Base-by-base conservation (phyloP, 495 filamentous ascomycete species). In the Aspergillus wentii region DNA sequence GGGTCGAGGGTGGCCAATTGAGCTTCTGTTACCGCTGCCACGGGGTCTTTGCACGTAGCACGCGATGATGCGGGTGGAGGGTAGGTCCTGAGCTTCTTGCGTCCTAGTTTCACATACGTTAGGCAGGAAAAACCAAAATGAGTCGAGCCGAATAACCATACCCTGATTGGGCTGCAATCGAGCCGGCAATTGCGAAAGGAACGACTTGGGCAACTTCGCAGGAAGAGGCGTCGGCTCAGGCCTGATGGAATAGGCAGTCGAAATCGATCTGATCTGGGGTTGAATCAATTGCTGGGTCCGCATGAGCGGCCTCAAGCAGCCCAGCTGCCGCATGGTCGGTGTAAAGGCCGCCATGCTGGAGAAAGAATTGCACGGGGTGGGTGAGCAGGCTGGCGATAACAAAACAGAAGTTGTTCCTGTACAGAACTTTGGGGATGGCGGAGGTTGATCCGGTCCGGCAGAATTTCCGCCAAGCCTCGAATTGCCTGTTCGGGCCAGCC, bases 1-100 rank as follows among this genome's bases (percentile, higher is more conserved):
- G 88, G 88, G 59, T 98, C 92, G 46, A 95, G 85, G 13, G 67
- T 51, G 8, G 68, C 45, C 49, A 94, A 66, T 64, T 95, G 88
- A 8, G 72, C 47, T 21, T 68, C 59, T 41, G 78, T 78, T 48
- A 92, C 64, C 17, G 68, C 54, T 17, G 57, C 62, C 48, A 95
- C 57, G 29, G 85, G 81, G 51, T 85, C 71, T 53, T 71, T 74
- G 58, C 68, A 75, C 28, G 54, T 44, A 22, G 41, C 59, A 39
- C 52, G 59, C 43, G 52, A 40, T 38, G 58, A 74, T 27, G 61
- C 71, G 30, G 67, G 80, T 36, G 71, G 71, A 43, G 67, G 72
- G 61, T 66, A 69, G 59, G 70, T 52, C 54, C 75, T 75, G 47
- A 79, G 63, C 20, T 62, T 68, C 45, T 69, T 71, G 25, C 48